These are phyloP conservation scores for Kwoniella newhampshirensis DNA, from an alignment of 768 basidiomycete species.

Conservation along the genomic window DNA sequence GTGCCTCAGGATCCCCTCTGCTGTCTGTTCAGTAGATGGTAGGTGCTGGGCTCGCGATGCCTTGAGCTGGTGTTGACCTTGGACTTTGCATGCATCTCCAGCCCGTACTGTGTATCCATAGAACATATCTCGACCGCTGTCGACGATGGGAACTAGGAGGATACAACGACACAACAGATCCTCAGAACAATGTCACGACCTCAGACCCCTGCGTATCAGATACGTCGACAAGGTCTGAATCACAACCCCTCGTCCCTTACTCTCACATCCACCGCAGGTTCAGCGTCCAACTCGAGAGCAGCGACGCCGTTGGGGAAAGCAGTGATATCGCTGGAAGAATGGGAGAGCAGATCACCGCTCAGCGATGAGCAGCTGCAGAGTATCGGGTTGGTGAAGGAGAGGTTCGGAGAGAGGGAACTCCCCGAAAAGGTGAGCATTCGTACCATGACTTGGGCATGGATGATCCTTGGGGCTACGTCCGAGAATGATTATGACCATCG, in stretches of 20 bases:
- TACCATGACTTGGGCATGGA: too few relatives aligned
- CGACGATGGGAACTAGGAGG: not conserved
- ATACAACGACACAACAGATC: not conserved
- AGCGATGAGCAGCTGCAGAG: slow-evolving; percentile 68
- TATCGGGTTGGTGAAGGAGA: slow-evolving; percentile 64
- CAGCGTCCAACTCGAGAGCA: slow-evolving; percentile 15
- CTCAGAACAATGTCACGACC: slow-evolving; percentile 20
- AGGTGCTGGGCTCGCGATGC: too few relatives aligned
- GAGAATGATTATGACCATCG: too few relatives aligned
- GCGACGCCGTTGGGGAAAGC: slow-evolving; percentile 16
- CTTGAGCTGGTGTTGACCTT: too few relatives aligned
- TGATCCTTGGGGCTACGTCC: too few relatives aligned
- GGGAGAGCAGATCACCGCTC: slow-evolving; percentile 81
- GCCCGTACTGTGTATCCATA: too few relatives aligned
- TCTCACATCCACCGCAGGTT: slow-evolving; percentile 12
- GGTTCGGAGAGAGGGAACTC: slow-evolving; percentile 63
- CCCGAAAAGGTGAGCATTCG: slow-evolving; percentile 68
- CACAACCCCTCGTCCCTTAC: slow-evolving; percentile 6
- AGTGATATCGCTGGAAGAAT: slow-evolving; percentile 68
- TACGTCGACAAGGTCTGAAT: slow-evolving; percentile 9
- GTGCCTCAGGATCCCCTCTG: too few relatives aligned
- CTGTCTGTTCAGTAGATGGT: too few relatives aligned
- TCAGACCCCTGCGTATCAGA: slow-evolving; percentile 13
- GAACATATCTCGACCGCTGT: too few relatives aligned
- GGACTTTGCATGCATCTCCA: too few relatives aligned